Evolutionary conservation across 192 early-diverging fungal species (phyloP).

Genomic region (Coemansia javaensis): DNA sequence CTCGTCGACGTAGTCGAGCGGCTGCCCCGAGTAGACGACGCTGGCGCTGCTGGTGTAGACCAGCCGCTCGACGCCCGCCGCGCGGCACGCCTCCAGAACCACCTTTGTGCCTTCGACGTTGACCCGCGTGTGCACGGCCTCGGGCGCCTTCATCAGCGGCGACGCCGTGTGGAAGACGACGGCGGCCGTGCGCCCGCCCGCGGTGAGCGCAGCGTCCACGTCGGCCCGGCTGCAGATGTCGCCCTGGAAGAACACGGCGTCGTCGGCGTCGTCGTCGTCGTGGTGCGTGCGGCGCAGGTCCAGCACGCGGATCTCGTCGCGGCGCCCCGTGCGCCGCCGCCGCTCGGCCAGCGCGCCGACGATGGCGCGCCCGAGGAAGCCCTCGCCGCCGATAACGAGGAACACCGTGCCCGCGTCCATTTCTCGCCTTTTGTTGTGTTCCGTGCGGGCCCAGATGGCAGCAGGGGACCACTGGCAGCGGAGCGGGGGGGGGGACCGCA

Average conservation of each 20-base stretch:
- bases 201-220: slow-evolving; percentile 55
- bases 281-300: slow-evolving; percentile 65
- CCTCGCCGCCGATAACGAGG: slow-evolving; percentile 81
- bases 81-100: slow-evolving; percentile 71
- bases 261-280: slow-evolving; percentile 35
- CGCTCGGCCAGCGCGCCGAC: slow-evolving; percentile 67
- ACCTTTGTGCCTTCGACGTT: slow-evolving; percentile 85
- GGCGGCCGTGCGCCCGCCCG: slow-evolving; percentile 49
- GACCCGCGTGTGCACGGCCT: slow-evolving; percentile 68
- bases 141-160: slow-evolving; percentile 68
- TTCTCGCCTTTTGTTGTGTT: too few species aligned
- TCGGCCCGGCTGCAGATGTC: slow-evolving; percentile 55
- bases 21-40: slow-evolving; percentile 77
- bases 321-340: slow-evolving; percentile 7
- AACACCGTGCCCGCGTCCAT: slow-evolving; percentile 48
- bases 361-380: slow-evolving; percentile 81
- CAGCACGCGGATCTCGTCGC: slow-evolving; percentile 70
- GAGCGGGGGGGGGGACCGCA: too few species aligned
- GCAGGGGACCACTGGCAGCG: too few species aligned
- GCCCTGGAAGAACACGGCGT: slow-evolving; percentile 50
- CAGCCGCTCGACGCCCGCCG: slow-evolving; percentile 59
- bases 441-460: too few species aligned
- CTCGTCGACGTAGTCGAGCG: slow-evolving; percentile 78
- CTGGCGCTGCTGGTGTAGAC: slow-evolving; percentile 86
- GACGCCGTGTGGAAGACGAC: slow-evolving; percentile 89